phyloP scores from a whole-genome alignment of 768 basidiomycete genomes.

The Psilocybe subaeruginosa region DNA sequence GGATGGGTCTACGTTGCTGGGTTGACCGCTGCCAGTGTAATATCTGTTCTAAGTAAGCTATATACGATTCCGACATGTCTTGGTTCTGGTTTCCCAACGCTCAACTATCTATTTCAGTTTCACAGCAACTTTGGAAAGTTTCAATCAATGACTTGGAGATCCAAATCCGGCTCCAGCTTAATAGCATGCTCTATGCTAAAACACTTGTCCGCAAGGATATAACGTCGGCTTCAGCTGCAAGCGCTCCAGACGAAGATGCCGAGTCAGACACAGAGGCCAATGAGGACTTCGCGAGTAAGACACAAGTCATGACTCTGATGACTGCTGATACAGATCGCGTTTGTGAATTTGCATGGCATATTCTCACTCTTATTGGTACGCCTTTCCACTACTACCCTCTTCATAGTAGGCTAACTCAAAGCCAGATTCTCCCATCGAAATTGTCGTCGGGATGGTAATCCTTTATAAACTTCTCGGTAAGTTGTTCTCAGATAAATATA shows the following conservation, averaged over 20 bases:
- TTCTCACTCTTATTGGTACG: not conserved
- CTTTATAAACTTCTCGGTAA: constrained; percentile 18
- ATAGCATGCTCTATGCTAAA: constrained; percentile 84
- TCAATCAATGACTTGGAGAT: constrained; percentile 73
- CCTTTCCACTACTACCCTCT: constrained; percentile 37
- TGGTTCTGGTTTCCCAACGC: not conserved
- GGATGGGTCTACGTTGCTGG: constrained; percentile 67
- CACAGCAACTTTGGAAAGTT: constrained; percentile 72
- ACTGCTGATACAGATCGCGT: constrained; percentile 7
- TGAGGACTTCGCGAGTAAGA: not conserved
- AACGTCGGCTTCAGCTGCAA: not conserved
- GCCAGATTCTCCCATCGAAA: constrained; percentile 17
- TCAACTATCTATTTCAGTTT: constrained; percentile 38
- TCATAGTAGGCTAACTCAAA: not conserved
- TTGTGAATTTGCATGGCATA: not conserved
- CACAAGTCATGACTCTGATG: constrained; percentile 1
- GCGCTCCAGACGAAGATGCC: not conserved
- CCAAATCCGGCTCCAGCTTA: constrained; percentile 73
- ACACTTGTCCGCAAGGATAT: constrained; percentile 86
- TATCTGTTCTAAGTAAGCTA: constrained; percentile 35
- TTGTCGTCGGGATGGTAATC: constrained; percentile 13
- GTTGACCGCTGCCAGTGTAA: constrained; percentile 34
- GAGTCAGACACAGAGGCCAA: not conserved
- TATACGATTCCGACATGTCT: not conserved
- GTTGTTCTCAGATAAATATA: constrained; percentile 23